These are phyloP conservation scores for Sphaerulina vaccinii DNA, from an alignment of 2,329 filamentous ascomycete genomes.

Conservation along the genomic window DNA sequence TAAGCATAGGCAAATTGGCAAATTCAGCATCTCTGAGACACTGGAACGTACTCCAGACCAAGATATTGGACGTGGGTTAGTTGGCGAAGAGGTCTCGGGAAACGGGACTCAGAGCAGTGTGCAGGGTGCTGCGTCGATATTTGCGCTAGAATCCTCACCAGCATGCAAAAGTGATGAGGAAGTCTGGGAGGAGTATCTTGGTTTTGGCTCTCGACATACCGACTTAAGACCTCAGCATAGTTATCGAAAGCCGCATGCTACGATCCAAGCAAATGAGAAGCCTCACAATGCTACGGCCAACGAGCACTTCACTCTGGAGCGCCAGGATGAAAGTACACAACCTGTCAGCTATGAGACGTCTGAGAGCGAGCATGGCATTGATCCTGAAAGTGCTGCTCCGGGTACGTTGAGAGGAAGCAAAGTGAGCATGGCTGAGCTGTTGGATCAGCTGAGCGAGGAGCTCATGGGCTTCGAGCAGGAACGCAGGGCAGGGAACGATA, in stretches of 20 bases:
- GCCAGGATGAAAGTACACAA: neutral
- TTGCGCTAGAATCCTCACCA: neutral
- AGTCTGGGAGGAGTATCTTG: neutral
- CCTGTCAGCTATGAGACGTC: neutral
- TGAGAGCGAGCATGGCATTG: neutral
- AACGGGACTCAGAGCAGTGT: no score
- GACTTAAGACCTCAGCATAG: neutral
- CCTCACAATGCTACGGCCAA: no score
- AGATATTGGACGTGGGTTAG: no score
- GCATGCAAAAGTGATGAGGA: neutral
- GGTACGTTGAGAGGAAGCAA: neutral
- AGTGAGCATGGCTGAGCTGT: neutral
- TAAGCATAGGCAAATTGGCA: no score
- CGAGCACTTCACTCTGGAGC: neutral
- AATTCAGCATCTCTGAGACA: no score
- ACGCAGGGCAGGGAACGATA: no score
- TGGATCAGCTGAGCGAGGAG: neutral
- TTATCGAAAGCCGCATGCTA: neutral
- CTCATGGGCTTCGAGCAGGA: neutral
- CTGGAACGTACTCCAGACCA: no score
- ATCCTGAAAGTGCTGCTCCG: neutral
- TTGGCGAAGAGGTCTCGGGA: no score
- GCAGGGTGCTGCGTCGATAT: no score
- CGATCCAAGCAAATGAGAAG: neutral
- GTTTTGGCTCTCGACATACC: neutral